These are phyloP conservation scores for Glebionis coronaria DNA, from an alignment of 129 eudicot species.

Conservation along the genomic window DNA sequence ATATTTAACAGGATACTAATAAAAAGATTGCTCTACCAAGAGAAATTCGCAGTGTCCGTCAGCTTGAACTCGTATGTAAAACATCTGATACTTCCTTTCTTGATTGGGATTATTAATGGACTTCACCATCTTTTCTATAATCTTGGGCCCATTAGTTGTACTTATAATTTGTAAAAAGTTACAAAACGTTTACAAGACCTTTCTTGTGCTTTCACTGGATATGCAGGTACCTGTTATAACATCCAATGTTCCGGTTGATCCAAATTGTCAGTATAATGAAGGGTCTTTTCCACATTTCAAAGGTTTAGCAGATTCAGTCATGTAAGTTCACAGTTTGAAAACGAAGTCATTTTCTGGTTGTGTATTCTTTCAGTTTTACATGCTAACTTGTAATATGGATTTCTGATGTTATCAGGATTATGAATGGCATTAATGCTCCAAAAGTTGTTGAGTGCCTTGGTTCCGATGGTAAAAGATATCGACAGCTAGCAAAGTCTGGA, in stretches of 20 bases:
- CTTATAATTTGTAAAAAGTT: constrained; percentile 1
- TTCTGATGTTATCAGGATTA: constrained; percentile 54
- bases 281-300: constrained; percentile 93
- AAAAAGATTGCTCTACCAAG: constrained; percentile 76
- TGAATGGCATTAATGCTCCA: constrained; percentile 99
- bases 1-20: constrained; percentile 72
- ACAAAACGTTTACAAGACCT: not conserved
- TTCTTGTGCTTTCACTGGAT: constrained; percentile 16
- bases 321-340: constrained; percentile 41
- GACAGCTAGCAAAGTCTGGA: constrained; percentile 98
- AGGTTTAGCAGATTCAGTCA: constrained; percentile 86
- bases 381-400: constrained; percentile 21
- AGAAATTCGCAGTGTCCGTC: constrained; percentile 86
- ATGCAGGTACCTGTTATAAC: constrained; percentile 95
- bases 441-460: constrained; percentile 95
- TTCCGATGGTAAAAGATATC: constrained; percentile 86
- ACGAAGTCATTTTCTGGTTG: constrained; percentile 7
- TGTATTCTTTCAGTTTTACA: constrained; percentile 19
- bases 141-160: not conserved
- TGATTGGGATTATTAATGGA: not conserved
- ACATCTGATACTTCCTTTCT: constrained; percentile 2
- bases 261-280: constrained; percentile 73
- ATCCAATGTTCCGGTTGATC: constrained; percentile 75
- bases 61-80: constrained; percentile 82
- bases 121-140: not conserved